phyloP scores from a whole-genome alignment of 768 basidiomycete genomes.

The Imleria badia region DNA sequence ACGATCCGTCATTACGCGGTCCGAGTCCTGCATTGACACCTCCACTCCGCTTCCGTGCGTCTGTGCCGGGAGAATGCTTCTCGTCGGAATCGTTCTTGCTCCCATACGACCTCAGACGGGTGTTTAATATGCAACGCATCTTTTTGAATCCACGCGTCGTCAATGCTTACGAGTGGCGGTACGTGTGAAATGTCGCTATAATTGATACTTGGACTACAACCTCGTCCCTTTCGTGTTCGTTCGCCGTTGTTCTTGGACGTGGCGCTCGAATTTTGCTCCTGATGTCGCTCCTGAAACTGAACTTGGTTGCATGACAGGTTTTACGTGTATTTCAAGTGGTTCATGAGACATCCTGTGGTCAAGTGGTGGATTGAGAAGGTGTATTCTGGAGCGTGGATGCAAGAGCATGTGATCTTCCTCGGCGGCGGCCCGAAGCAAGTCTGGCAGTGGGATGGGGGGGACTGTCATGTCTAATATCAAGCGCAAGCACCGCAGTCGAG shows the following conservation, averaged over 20 bases:
- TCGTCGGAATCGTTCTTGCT: constrained; percentile 41
- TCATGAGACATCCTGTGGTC: constrained; percentile 39
- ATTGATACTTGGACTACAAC: too few species aligned
- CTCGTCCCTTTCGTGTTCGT: too few species aligned
- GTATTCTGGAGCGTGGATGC: constrained; percentile 40
- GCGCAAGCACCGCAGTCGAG: too few species aligned
- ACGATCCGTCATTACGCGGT: constrained; percentile 9
- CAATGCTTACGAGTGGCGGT: constrained; percentile 38
- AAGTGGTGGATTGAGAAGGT: constrained; percentile 42
- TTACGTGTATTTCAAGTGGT: constrained; percentile 37
- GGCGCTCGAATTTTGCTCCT: not conserved
- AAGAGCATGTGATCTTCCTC: constrained; percentile 35
- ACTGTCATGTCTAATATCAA: too few species aligned
- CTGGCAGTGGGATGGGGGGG: constrained; percentile 23
- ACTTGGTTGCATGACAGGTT: constrained; percentile 17
- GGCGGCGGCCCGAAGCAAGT: constrained; percentile 29
- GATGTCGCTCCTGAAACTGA: not conserved
- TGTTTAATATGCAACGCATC: constrained; percentile 38
- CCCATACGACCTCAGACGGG: constrained; percentile 43
- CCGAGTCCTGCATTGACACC: constrained; percentile 22
- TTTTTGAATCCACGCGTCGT: constrained; percentile 41
- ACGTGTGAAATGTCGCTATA: not conserved
- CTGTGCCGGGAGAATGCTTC: constrained; percentile 16
- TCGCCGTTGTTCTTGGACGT: too few species aligned
- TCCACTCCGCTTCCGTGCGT: constrained; percentile 16